Conservation (phyloP, 225 moss, liverwort and hornwort species). For the Pseudoscleropodium purum region DNA sequence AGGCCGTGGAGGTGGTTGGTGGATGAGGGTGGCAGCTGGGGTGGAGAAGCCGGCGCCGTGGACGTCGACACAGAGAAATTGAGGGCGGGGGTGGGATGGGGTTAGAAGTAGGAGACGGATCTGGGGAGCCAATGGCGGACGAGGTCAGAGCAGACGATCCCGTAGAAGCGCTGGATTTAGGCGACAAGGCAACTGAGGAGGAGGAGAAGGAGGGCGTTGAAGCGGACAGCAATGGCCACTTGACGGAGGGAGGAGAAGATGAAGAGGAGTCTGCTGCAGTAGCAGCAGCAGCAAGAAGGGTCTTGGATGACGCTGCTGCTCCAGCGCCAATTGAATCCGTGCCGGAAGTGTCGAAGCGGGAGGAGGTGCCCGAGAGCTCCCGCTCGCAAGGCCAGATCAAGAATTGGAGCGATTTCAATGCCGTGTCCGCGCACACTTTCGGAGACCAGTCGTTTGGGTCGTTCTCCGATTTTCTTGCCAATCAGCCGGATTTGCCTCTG, state of each 20-base stretch:
- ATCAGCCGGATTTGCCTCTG: slow-evolving; percentile 26
- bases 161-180: slow-evolving; percentile 14
- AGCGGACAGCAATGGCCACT: slow-evolving; percentile 38
- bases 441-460: slow-evolving; percentile 71
- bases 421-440: slow-evolving; percentile 42
- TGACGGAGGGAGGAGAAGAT: slow-evolving; percentile 1
- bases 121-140: slow-evolving; percentile 11
- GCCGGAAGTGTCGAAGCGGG: not conserved
- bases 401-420: slow-evolving; percentile 80
- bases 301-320: not conserved
- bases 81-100: slow-evolving; percentile 25
- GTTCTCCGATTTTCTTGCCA: slow-evolving; percentile 77
- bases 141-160: slow-evolving; percentile 26
- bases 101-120: slow-evolving; percentile 37
- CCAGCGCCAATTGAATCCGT: slow-evolving; percentile 2
- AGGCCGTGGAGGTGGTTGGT: not conserved
- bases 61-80: not conserved
- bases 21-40: slow-evolving; percentile 19
- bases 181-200: not conserved
- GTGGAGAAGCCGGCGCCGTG: not conserved
- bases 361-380: slow-evolving; percentile 10
- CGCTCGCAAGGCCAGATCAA: slow-evolving; percentile 15
- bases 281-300: not conserved
- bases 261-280: not conserved
- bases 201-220: not conserved